Conservation (phyloP, 2,329 filamentous ascomycete species). For the Hypoxylon sp. region DNA sequence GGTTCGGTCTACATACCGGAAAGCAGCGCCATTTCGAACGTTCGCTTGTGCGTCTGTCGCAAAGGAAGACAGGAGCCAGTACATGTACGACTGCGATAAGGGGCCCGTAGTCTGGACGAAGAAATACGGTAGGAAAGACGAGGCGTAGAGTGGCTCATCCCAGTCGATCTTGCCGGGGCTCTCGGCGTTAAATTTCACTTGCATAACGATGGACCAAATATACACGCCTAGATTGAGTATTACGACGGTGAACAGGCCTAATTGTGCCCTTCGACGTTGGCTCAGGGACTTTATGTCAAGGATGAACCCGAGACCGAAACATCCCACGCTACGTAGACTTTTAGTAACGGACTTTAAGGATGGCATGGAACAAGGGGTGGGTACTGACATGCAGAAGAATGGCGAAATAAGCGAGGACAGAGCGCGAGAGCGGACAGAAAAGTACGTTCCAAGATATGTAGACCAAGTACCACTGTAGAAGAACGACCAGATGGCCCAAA, state of each 20-base stretch:
- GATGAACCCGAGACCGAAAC: slow-evolving; percentile 64
- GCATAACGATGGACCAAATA: slow-evolving; percentile 66
- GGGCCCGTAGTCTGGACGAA: slow-evolving; percentile 62
- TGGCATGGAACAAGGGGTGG: neutral
- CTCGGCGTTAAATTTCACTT: slow-evolving; percentile 57
- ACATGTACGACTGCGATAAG: slow-evolving; percentile 62
- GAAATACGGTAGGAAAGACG: slow-evolving; percentile 64
- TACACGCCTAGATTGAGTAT: slow-evolving; percentile 65
- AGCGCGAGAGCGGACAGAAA: slow-evolving; percentile 61
- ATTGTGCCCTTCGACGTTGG: slow-evolving; percentile 62
- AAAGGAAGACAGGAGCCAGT: slow-evolving; percentile 61
- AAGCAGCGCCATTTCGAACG: slow-evolving; percentile 60
- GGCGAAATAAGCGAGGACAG: slow-evolving; percentile 63
- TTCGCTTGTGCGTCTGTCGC: slow-evolving; percentile 60
- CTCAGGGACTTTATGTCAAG: slow-evolving; percentile 59
- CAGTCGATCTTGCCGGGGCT: slow-evolving; percentile 63
- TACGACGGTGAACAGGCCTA: slow-evolving; percentile 62
- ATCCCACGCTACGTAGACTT: slow-evolving; percentile 57
- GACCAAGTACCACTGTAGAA: slow-evolving; percentile 64
- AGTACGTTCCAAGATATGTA: slow-evolving; percentile 62
- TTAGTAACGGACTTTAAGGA: neutral
- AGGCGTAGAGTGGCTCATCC: slow-evolving; percentile 60
- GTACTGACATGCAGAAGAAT: slow-evolving; percentile 63
- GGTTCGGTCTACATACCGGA: slow-evolving; percentile 45
- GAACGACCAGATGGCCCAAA: slow-evolving; percentile 64